A percentile compares a stretch with the other conserved stretches of the same genome.
phyloP scores from a whole-genome alignment of 176 grass and related monocot genomes.

The Poa pratensis region DNA sequence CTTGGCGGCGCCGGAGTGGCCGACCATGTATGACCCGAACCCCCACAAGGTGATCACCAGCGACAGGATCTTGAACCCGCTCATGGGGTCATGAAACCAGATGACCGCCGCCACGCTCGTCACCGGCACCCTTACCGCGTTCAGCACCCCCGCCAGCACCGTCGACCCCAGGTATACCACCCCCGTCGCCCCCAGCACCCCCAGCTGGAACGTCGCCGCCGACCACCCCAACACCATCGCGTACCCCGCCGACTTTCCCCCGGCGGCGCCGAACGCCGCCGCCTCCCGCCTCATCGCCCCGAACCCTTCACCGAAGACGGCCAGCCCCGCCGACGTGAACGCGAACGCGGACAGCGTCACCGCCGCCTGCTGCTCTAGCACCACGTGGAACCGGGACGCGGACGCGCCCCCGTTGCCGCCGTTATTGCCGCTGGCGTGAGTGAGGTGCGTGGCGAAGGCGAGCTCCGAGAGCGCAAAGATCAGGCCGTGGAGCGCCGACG shows the following conservation, averaged over 20 bases:
- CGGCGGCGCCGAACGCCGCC: slow-evolving; percentile 35
- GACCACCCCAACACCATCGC: slow-evolving; percentile 70
- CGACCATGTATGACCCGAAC: slow-evolving; percentile 77
- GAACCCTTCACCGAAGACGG: slow-evolving; percentile 54
- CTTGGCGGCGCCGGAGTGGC: slow-evolving; percentile 37
- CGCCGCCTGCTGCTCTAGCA: slow-evolving; percentile 89
- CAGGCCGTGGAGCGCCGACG: slow-evolving; percentile 84
- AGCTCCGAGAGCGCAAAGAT: slow-evolving; percentile 95
- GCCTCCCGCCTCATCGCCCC: slow-evolving; percentile 62
- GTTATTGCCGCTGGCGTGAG: not conserved
- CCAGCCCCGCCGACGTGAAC: slow-evolving; percentile 73
- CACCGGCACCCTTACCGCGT: slow-evolving; percentile 83
- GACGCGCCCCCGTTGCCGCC: not conserved
- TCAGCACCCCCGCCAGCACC: slow-evolving; percentile 85
- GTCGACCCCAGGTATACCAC: slow-evolving; percentile 88
- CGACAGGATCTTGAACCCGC: slow-evolving; percentile 89
- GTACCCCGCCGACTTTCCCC: slow-evolving; percentile 51
- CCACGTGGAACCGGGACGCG: slow-evolving; percentile 62
- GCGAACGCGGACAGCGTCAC: slow-evolving; percentile 76
- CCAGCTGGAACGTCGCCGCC: slow-evolving; percentile 79
- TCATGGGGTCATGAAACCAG: slow-evolving; percentile 89
- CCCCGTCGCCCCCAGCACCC: slow-evolving; percentile 72
- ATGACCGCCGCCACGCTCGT: slow-evolving; percentile 83
- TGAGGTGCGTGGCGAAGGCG: slow-evolving; percentile 47
- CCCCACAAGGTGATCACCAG: slow-evolving; percentile 88